Base-by-base conservation (phyloP, 23 red algal genomes). In the Chondrus crispus region DNA sequence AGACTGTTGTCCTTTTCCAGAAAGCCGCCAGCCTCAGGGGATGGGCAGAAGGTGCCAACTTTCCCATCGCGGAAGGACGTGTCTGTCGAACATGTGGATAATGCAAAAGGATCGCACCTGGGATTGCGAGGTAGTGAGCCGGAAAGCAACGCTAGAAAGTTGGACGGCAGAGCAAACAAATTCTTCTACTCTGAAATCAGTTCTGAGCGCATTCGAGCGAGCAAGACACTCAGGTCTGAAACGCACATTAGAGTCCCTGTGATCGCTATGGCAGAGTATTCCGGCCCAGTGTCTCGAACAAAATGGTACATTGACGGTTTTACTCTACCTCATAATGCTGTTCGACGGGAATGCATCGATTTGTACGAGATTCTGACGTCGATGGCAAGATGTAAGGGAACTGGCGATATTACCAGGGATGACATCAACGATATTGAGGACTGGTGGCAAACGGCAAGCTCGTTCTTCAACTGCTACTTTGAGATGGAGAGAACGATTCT, bases 321-420 rank as follows among this genome's bases (percentile, higher is more conserved):
- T 54, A 93, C 89, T 28, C 42, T 93, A 43, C 89, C 89, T 29
- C 89, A 93, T 42, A 93, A 93, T 83, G 89, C 89, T 18, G 24
- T 93, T n/a, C 26, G 89, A 39, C 77, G 80, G 41, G 89, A 93
- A 75, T 84, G 76, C 39, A 84, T 84, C 2, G 89, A 93, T 40
- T 46, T 93, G 89, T 93, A 93, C 49, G 89, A 93, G 26, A 82
- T 93, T 11, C 46, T 93, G 41, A 32, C 51, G 14, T 51, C 76
- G 1, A 66, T 93, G 37, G 77, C 80, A 33, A 45, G 66, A 81
- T 84, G 39, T 82, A 38, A 49, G 14, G 41, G 48, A 37, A 44
- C 19, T 39, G 62, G 43, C 14, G 85, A 51, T 28, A 37, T 84
- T 50, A 37, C 62, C n/a, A 16, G 60, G 49, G 89, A 69, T n/a